Base-by-base conservation (phyloP, 768 basidiomycete genomes). In the Amanita inopinata region DNA sequence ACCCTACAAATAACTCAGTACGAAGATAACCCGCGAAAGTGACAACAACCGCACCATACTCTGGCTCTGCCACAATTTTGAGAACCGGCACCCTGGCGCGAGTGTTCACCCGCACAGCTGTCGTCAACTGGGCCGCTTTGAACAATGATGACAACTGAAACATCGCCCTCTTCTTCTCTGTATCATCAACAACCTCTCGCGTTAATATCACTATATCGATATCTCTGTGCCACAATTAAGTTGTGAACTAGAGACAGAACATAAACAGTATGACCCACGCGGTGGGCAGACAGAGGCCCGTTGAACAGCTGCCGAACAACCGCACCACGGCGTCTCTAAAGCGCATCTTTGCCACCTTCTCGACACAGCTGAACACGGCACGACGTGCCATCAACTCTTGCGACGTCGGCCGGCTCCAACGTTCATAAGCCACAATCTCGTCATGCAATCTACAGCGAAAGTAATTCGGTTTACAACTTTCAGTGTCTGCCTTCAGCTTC, bases 271-370 rank as follows among this genome's bases (percentile, higher is more conserved):
- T 19, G 6, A 56, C 74, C 49, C 41, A 80, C 81, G 76, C 76
- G 40, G 64, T 67, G 3, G 81, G 81, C 1, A 83, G 63, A 51
- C 75, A 74, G 34, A 83, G 59, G 19, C 71, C 70, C 5, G 74
- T 79, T 24, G 73, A 70, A 45, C 68, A 70, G 52, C 77, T 79
- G 2, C 83, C 83, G 53, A 79, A 83, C 5, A 76, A 57, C 27
- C 67, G 57, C 1, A 83, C 67, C 12, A 61, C 56, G 2, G 71
- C 71, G 40, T 66, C 63, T 0, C 56, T 54, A 56, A 74, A 76
- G 4, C 65, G 56, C n/a, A 56, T 47, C 25, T 57, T 49, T n/a
- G 81, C 61, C 0, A 73, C 60, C 10, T 61, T 56, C 11, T 65
- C 60, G 41, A 84, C 67, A 31, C 60, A 52, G 23, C 63, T 59